Evolutionary conservation across 495 filamentous ascomycete species (phyloP).

Genomic region (Trichoderma reesei): DNA sequence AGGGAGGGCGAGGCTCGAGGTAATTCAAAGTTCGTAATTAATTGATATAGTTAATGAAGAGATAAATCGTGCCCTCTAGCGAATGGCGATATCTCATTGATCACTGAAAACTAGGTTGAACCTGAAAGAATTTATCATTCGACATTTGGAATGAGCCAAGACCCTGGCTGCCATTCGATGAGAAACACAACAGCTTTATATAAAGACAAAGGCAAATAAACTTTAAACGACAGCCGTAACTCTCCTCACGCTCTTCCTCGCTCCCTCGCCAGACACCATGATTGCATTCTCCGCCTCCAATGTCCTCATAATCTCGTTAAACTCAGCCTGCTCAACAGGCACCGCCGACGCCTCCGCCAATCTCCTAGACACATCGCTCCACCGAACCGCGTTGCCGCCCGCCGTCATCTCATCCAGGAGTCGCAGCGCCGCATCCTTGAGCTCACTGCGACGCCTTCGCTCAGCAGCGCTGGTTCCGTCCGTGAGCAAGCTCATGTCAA

Average conservation of each 20-base stretch:
- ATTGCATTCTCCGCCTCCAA: slow-evolving; percentile 80
- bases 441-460: slow-evolving; percentile 64
- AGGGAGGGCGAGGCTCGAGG: slow-evolving; percentile 31
- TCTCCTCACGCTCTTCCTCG: slow-evolving; percentile 72
- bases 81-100: too few species aligned
- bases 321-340: slow-evolving; percentile 64
- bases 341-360: slow-evolving; percentile 68
- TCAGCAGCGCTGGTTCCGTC: slow-evolving; percentile 84
- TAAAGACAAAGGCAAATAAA: too few species aligned
- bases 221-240: slow-evolving; percentile 41
- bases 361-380: slow-evolving; percentile 61
- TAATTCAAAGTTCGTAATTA: slow-evolving; percentile 10
- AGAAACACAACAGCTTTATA: too few species aligned
- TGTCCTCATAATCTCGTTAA: slow-evolving; percentile 64
- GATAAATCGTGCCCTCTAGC: not conserved
- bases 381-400: slow-evolving; percentile 59
- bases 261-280: slow-evolving; percentile 74
- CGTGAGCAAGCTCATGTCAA: slow-evolving; percentile 92
- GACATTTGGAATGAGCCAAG: too few species aligned
- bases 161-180: too few species aligned
- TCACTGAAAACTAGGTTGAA: too few species aligned
- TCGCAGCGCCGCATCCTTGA: slow-evolving; percentile 68
- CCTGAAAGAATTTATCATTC: too few species aligned
- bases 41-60: not conserved
- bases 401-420: slow-evolving; percentile 71